Evolutionary conservation across 768 basidiomycete genomes (phyloP), one percentile per base, ranked within the genome.

Genomic region (Lactarius psammicola): DNA sequence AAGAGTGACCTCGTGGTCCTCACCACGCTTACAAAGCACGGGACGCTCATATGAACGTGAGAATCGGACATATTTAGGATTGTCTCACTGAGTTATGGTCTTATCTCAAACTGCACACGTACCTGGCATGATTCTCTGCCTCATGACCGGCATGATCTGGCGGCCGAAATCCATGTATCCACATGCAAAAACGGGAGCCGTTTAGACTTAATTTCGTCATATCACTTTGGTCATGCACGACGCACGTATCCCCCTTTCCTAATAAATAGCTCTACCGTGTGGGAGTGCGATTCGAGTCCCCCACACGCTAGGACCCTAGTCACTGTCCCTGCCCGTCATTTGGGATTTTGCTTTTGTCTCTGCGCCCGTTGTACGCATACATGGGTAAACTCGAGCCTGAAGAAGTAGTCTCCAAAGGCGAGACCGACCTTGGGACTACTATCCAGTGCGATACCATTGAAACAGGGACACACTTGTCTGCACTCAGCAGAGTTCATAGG

Each of bases 151-250:
- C 44, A 46, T 46, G 20, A 23, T n/a, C 18, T 23, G 20, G n/a
- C n/a, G 3, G n/a, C n/a, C 44, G 44, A 3, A 20, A 46, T 46
- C 4, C 44, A 11, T 46, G 44, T n/a, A 46, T 9, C n/a, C 6
- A 40, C 17, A 6, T 17, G 44, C n/a, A 42, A 8, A 0, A 20
- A 11, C 44, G 44, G 44, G 3, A 36, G 42, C 59, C n/a, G 57
- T 10, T 44, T 17, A 20, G 5, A n/a, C 30, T 51, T n/a, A 2
- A 1, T 56, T 20, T 60, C 17, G 64, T 65, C 64, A 65, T 65
- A 61, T 49, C 30, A 1, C 28, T 10, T 46, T 65, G 38, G 60
- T 65, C 64, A 65, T 38, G 31, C 3, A n/a, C 54, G 23, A 20
- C 6, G 11, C 1, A 36, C 36, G 2, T 4, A 44, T 23, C 11